Evolutionary conservation across 768 basidiomycete genomes (phyloP).

Genomic region (Hemileccinum rubropunctum): DNA sequence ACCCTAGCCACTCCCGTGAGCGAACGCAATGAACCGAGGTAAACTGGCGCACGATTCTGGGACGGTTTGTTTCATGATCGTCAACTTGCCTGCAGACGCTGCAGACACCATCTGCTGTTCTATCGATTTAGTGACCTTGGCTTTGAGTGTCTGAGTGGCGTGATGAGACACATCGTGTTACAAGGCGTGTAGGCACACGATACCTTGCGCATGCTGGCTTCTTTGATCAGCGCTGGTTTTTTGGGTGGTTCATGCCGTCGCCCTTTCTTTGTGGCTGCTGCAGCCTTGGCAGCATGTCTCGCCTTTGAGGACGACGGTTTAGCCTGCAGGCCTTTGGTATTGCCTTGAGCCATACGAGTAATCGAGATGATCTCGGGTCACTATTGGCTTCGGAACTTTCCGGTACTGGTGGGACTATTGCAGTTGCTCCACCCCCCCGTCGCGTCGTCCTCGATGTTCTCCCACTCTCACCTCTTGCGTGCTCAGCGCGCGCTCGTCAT

Average conservation of each 20-base stretch:
- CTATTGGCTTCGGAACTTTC: slow-evolving; percentile 21
- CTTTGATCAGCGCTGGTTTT: slow-evolving; percentile 68
- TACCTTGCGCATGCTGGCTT: slow-evolving; percentile 78
- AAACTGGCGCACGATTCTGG: slow-evolving; percentile 23
- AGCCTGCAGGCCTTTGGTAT: slow-evolving; percentile 69
- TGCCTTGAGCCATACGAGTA: slow-evolving; percentile 69
- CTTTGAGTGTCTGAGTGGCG: slow-evolving; percentile 63
- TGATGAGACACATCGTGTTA: background rate
- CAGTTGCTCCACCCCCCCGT: background rate
- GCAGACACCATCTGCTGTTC: slow-evolving; percentile 89
- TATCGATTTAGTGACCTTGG: slow-evolving; percentile 90
- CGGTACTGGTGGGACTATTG: slow-evolving; percentile 14
- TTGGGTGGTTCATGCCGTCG: slow-evolving; percentile 78
- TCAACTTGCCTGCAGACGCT: slow-evolving; percentile 85
- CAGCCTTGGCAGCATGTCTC: slow-evolving; percentile 63
- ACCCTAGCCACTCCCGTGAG: slow-evolving; percentile 17
- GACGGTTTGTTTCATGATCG: slow-evolving; percentile 80
- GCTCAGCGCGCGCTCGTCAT: slow-evolving; percentile 48
- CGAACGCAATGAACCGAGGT: background rate
- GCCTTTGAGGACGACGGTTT: slow-evolving; percentile 46
- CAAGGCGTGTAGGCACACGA: background rate
- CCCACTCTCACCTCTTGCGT: slow-evolving; percentile 47
- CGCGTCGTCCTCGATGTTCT: slow-evolving; percentile 36
- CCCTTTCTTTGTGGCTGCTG: slow-evolving; percentile 77
- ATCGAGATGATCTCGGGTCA: no score